Base-by-base conservation (phyloP, 345 rosid genomes). In the Salix udensis region DNA sequence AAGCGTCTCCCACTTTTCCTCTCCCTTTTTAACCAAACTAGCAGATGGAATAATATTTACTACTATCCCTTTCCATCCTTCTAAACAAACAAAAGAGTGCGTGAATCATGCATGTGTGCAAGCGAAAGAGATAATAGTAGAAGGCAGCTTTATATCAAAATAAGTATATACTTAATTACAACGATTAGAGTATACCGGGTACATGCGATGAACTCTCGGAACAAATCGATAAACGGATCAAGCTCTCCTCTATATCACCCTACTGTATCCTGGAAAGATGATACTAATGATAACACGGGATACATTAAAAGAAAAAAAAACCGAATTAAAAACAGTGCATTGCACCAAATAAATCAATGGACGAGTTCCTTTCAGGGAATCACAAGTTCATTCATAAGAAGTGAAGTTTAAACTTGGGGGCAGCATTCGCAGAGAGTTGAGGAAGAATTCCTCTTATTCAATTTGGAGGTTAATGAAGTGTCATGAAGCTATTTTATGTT, bases 281-380 rank as follows among this genome's bases (percentile, higher is more conserved):
- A 61, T 62, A 28, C 67, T 48, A 24, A 28, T 1, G 36, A 81
- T 68, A 30, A 74, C n/a, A 23, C 13, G 9, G 78, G 74, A 77
- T 39, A 24, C 6, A 40, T 48, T 34, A n/a, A 74, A 62, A 62
- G 12, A 13, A 39, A 71, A 28, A 67, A 34, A 71, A 30, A 68
- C 26, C 34, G 55, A 67, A 82, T 85, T 79, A 70, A 79, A 46
- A 70, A 44, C 16, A 34, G 76, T 77, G 68, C 65, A 71, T 68
- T 72, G 7, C 82, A 72, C 74, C 77, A 68, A 68, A 21, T 34
- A 34, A 66, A 66, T 66, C 40, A 66, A 34, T 24, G 18, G 53
- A 67, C 21, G 31, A 55, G 61, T 2, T 15, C 28, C 72, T 30
- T 2, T n/a, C 64, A 76, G 74, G 82, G 74, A 76, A 64, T 78